Conservation (phyloP, 768 basidiomycete species). For the Inosperma sp. region DNA sequence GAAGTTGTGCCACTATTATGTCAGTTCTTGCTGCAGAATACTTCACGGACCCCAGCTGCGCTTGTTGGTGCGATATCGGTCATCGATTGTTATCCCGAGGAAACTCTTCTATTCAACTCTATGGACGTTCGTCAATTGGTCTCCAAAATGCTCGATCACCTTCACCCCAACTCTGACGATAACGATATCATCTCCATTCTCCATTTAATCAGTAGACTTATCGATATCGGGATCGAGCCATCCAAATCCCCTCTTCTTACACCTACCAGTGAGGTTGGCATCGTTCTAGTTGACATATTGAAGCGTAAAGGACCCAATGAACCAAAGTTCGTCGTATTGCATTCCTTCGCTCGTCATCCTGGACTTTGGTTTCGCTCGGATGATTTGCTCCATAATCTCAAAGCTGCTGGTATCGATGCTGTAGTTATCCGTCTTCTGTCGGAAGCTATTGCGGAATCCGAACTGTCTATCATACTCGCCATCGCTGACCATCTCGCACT, state of each 20-base stretch:
- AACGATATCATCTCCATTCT: background rate
- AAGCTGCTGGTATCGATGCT: background rate
- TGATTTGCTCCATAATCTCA: background rate
- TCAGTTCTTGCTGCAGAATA: background rate
- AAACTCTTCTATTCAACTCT: background rate
- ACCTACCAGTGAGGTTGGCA: background rate
- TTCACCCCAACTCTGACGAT: background rate
- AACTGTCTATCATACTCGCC: background rate
- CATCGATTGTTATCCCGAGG: background rate
- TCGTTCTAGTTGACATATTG: background rate
- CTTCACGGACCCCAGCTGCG: background rate
- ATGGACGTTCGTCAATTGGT: background rate
- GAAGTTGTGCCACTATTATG: background rate
- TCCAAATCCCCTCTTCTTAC: background rate
- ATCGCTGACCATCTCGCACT: background rate
- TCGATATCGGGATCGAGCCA: background rate
- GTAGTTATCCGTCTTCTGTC: background rate
- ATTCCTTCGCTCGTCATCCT: background rate
- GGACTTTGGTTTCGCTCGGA: background rate
- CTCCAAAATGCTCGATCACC: background rate
- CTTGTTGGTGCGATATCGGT: background rate
- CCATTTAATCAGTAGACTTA: background rate
- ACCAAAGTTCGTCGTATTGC: background rate
- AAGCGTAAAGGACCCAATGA: background rate
- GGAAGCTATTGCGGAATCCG: background rate